These are phyloP conservation scores for Eucalyptus grandis DNA, from an alignment of 345 rosid species.

Conservation along the genomic window DNA sequence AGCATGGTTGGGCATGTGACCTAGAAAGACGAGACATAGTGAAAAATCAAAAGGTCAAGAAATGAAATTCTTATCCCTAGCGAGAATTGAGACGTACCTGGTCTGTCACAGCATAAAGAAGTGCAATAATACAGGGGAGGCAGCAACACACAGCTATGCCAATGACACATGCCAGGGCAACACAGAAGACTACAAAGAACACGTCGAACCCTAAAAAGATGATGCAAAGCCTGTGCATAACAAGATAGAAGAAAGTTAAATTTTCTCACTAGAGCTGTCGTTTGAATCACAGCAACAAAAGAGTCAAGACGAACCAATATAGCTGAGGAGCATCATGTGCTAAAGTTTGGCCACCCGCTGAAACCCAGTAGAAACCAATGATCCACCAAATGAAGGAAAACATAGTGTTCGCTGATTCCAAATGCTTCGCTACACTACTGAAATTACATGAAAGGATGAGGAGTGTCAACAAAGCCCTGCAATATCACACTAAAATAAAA, in stretches of 20 bases:
- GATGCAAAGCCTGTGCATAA: conserved; percentile 68
- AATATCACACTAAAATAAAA: background rate
- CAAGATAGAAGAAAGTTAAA: conserved; percentile 1
- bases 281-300: background rate
- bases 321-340: conserved; percentile 65
- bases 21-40: background rate
- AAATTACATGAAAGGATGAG: background rate
- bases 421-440: conserved; percentile 72
- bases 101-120: conserved; percentile 89
- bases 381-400: conserved; percentile 99
- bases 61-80: background rate
- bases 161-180: conserved; percentile 89
- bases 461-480: background rate
- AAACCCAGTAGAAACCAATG: conserved; percentile 98
- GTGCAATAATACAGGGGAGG: conserved; percentile 94
- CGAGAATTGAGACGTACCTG: conserved; percentile 42
- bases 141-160: conserved; percentile 99
- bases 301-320: conserved; percentile 54
- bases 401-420: conserved; percentile 97
- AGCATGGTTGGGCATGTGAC: background rate
- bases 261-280: background rate
- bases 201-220: conserved; percentile 91
- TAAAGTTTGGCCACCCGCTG: conserved; percentile 78
- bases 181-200: conserved; percentile 91
- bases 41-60: background rate